Conservation (phyloP, 2,329 filamentous ascomycete species). For the Fusarium torulosum region DNA sequence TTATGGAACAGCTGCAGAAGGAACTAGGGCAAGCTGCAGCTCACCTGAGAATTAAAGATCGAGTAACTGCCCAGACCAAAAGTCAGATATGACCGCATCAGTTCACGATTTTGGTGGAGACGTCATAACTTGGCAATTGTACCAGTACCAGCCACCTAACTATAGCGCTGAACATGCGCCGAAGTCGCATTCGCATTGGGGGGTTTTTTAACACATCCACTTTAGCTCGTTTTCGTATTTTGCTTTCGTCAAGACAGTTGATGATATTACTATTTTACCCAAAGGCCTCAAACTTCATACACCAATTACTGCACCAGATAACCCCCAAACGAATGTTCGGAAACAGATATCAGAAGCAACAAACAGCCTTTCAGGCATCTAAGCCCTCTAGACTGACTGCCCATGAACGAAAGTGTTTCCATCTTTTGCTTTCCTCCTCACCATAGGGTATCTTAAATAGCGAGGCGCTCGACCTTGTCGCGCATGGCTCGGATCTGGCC, state of each 20-base stretch:
- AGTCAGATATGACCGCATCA: conserved; percentile 43
- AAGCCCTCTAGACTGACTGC: conserved; percentile 3
- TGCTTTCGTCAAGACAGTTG: conserved; percentile 35
- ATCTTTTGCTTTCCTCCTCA: conserved; percentile 37
- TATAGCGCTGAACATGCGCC: conserved; percentile 30
- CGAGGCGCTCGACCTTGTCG: conserved; percentile 95
- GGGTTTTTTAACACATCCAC: conserved; percentile 32
- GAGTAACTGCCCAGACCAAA: conserved; percentile 38
- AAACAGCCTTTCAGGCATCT: neutral
- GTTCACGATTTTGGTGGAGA: conserved; percentile 41
- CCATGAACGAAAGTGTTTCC: conserved; percentile 28
- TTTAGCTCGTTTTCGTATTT: conserved; percentile 42
- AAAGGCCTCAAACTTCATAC: conserved; percentile 29
- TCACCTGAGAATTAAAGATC: conserved; percentile 14
- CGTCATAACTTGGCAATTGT: conserved; percentile 43
- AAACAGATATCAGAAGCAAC: conserved; percentile 27
- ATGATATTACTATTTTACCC: conserved; percentile 42
- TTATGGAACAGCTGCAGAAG: conserved; percentile 11
- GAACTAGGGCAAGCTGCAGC: conserved; percentile 18
- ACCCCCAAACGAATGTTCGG: conserved; percentile 21
- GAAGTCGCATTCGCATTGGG: conserved; percentile 43
- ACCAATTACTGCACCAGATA: conserved; percentile 34
- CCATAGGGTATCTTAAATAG: conserved; percentile 74
- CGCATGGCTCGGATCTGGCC: conserved; percentile 89
- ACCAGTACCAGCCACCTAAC: neutral